phyloP scores from a whole-genome alignment of 2,329 filamentous ascomycete species.

The Lasiodiplodia sp. region DNA sequence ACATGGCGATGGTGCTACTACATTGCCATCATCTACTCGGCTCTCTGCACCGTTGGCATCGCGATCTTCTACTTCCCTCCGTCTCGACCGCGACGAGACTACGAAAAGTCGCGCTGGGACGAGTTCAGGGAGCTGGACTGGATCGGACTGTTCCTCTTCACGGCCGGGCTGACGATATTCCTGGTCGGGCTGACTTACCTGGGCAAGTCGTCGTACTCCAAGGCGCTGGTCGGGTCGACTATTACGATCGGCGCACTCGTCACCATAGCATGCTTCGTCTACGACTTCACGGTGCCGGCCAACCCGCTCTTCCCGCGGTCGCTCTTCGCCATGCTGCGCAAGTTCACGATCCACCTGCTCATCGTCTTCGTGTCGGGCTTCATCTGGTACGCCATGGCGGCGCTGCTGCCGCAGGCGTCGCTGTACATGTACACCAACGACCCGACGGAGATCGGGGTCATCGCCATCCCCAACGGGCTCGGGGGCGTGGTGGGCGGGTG shows the following conservation, averaged over 20 bases:
- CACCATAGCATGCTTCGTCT: conserved; percentile 34
- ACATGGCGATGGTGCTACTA: conserved; percentile 50
- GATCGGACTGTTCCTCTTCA: conserved; percentile 56
- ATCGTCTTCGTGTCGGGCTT: conserved; percentile 41
- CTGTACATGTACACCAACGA: conserved; percentile 35
- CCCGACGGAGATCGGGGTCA: conserved; percentile 36
- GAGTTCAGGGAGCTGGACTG: conserved; percentile 53
- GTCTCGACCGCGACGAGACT: conserved; percentile 48
- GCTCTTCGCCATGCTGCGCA: conserved; percentile 38
- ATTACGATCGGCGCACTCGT: conserved; percentile 37
- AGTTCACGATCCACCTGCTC: conserved; percentile 40
- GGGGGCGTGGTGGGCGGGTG: conserved; percentile 34
- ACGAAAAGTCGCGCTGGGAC: conserved; percentile 39
- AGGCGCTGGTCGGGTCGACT: conserved; percentile 38
- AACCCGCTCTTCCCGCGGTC: conserved; percentile 42
- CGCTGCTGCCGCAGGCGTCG: conserved; percentile 36
- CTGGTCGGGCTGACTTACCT: conserved; percentile 58
- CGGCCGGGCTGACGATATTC: conserved; percentile 54
- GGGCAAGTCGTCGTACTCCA: conserved; percentile 42
- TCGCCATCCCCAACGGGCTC: conserved; percentile 35
- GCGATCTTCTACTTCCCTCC: conserved; percentile 58
- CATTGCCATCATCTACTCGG: conserved; percentile 55
- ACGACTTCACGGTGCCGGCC: conserved; percentile 35
- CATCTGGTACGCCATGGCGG: conserved; percentile 40
- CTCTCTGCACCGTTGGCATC: conserved; percentile 51